Evolutionary conservation across 345 rosid genomes (phyloP).

Genomic region (Eutrema heterophyllum): DNA sequence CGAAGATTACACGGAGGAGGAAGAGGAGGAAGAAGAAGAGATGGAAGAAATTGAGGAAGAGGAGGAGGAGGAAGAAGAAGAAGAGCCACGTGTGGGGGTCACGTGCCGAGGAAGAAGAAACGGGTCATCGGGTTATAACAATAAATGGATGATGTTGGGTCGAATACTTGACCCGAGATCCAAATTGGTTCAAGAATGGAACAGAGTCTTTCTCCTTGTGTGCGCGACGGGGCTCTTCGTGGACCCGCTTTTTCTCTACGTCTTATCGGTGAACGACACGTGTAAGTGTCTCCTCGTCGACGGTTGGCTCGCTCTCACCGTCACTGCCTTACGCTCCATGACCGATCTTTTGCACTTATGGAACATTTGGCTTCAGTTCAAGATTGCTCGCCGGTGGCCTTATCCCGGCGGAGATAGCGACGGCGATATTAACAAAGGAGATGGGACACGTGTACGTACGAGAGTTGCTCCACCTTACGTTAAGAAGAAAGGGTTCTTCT

Average conservation of each 20-base stretch:
- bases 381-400: slow-evolving; percentile 43
- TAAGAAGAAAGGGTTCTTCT: slow-evolving; percentile 67
- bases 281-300: slow-evolving; percentile 82
- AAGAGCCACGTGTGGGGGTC: not conserved
- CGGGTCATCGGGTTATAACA: slow-evolving; percentile 17
- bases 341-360: slow-evolving; percentile 78
- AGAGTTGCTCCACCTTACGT: slow-evolving; percentile 39
- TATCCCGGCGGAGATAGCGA: slow-evolving; percentile 21
- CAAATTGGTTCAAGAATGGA: slow-evolving; percentile 90
- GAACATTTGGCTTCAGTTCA: slow-evolving; percentile 84
- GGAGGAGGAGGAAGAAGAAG: slow-evolving; percentile 24
- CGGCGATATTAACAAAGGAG: slow-evolving; percentile 14
- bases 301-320: slow-evolving; percentile 93
- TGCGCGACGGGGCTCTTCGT: slow-evolving; percentile 83
- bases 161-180: slow-evolving; percentile 80
- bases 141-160: slow-evolving; percentile 46
- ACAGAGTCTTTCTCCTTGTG: slow-evolving; percentile 68
- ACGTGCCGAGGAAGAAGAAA: slow-evolving; percentile 32
- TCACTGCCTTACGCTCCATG: slow-evolving; percentile 89
- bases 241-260: slow-evolving; percentile 92
- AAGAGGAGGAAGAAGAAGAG: slow-evolving; percentile 24
- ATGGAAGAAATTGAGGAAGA: slow-evolving; percentile 22
- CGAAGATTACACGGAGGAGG: slow-evolving; percentile 31
- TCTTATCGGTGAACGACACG: slow-evolving; percentile 61
- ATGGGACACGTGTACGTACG: slow-evolving; percentile 19